A percentile compares a stretch with the other conserved stretches of the same genome.
Evolutionary conservation across 768 basidiomycete species (phyloP).

Genomic region (Cubamyces sp.): DNA sequence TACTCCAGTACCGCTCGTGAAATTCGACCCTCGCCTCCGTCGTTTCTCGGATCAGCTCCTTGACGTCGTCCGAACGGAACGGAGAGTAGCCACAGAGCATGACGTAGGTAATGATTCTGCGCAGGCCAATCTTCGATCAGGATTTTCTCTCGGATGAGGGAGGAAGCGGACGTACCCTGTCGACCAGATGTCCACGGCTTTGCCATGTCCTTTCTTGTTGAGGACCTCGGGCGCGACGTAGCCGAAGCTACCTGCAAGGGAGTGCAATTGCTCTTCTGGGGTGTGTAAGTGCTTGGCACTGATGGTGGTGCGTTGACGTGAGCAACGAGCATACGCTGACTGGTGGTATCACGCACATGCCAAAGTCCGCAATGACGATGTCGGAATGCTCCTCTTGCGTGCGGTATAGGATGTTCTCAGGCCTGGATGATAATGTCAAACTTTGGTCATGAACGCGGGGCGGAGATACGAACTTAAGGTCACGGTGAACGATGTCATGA

Average conservation of each 20-base stretch:
- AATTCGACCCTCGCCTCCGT: constrained; percentile 84
- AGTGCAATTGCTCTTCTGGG: constrained; percentile 68
- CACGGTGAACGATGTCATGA: constrained; percentile 93
- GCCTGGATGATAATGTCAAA: constrained; percentile 48
- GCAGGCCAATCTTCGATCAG: not conserved
- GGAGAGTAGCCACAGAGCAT: constrained; percentile 95
- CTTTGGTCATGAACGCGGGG: not conserved
- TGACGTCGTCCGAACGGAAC: constrained; percentile 82
- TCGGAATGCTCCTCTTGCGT: constrained; percentile 77
- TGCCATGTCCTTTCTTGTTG: constrained; percentile 81
- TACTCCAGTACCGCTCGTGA: constrained; percentile 94
- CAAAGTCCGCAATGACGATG: constrained; percentile 96
- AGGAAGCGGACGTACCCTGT: constrained; percentile 63
- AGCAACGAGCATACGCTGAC: not conserved
- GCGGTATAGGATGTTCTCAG: constrained; percentile 95
- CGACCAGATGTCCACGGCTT: constrained; percentile 93
- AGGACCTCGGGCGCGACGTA: constrained; percentile 93
- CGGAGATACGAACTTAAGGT: constrained; percentile 70
- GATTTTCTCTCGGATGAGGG: not conserved
- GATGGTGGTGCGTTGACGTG: not conserved
- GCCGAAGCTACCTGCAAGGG: constrained; percentile 81
- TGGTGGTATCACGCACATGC: constrained; percentile 66
- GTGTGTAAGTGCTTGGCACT: constrained; percentile 85
- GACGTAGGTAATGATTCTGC: constrained; percentile 92
- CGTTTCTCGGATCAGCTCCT: constrained; percentile 82